Base-by-base conservation (phyloP, 768 basidiomycete genomes). In the Boletus patriciae region DNA sequence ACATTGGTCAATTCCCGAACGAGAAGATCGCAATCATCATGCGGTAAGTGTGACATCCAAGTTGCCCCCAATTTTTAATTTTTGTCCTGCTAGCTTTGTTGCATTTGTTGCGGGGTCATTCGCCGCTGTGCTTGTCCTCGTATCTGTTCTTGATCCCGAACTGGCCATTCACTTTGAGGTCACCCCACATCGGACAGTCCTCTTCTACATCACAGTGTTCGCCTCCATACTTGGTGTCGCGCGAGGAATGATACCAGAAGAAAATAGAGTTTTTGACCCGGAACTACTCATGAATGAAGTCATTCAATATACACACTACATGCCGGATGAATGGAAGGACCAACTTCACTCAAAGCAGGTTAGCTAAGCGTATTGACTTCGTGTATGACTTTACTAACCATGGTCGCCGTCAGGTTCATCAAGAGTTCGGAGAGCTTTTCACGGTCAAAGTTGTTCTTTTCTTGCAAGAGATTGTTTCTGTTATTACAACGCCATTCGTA, bases 1-100 rank as follows among this genome's bases (percentile, higher is more conserved):
- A 98, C 70, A 94, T 98, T 59, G 92, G 93, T 23, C 97, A 98
- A 68, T 99, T 97, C 69, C 97, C 97, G 0, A 98, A 98, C 64
- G 94, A 94, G 67, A 90, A 95, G 66, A 78, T 94, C 19, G 88
- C 94, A 0, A 74, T 97, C 34, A 79, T 94, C 59, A 92, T 95
- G 83, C 85, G 94, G 94, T 95, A 65, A 38, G 86, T 70, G 36
- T 50, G 33, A 37, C 25, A 25, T 61, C 34, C 16, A 48, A 13
- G 19, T 16, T 13, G 42, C 34, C 41, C n/a, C n/a, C 7, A 13
- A 6, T 43, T 41, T 10, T 52, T 45, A 9, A 68, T 34, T 5
- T 36, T 52, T 19, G 44, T 50, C n/a, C 9, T 52, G 4, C 42
- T 43, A 97, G 94, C 56, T 99, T 99, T 70, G 84, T 98, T 10